Base-by-base conservation (phyloP, 2,329 filamentous ascomycete genomes). In the Aaosphaeria pasadenensis region DNA sequence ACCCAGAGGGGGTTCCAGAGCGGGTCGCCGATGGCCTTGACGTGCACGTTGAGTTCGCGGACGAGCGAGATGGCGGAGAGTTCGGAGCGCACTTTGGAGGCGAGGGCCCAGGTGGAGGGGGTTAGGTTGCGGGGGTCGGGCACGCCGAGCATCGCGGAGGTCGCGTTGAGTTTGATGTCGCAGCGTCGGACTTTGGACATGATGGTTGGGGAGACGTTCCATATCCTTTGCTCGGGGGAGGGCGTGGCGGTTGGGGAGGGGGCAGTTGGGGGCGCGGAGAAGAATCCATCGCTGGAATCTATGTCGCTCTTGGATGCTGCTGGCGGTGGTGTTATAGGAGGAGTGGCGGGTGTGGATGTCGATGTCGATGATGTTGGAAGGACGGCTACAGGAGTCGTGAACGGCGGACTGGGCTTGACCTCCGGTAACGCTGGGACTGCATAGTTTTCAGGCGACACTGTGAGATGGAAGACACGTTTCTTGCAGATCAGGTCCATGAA, bases 1-100 rank as follows among this genome's bases (percentile, higher is more conserved):
- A 70, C 62, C 66, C 66, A 70, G 1, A 71, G 56, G 6, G 69
- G 69, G 39, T 71, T 71, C 69, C 69, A 71, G 7, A 71, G 57
- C 5, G 66, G 66, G 42, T 71, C 65, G 2, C 65, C 64, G 13
- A 70, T 59, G 28, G 69, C 68, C 47, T 64, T 67, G 35, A 67
- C 63, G 32, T 57, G 48, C 48, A 67, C 54, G 13, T 62, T 58
- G 44, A 64, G 54, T 30, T 53, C 48, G 1, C 44, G 35, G 24
- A 9, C 31, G 24, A 29, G 31, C 9, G 39, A 24, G 41, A 43
- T 9, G 29, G 47, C 39, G 11, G 53, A 51, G 38, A 66, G 55
- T 53, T 64, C 50, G 39, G 48, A 46, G 48, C 62, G 55, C 47
- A 64, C 52, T 24, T 59, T 62, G 30, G 50, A 52, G 11, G 64